These are phyloP conservation scores for Floccularia luteovirens DNA, from an alignment of 768 basidiomycete species.

Conservation along the genomic window DNA sequence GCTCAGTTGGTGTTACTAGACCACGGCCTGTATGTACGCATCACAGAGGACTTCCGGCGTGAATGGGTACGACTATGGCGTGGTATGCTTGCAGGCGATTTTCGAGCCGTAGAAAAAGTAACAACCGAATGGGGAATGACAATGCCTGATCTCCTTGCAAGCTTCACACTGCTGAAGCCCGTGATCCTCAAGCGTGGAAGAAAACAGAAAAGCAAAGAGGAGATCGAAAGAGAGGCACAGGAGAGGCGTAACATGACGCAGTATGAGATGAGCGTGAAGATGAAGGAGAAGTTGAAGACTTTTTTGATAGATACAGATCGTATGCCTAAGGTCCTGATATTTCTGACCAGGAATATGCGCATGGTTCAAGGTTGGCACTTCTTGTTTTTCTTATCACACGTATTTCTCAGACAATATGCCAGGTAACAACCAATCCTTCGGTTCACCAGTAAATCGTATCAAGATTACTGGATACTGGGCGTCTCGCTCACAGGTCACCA, in stretches of 20 bases:
- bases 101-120: constrained; percentile 39
- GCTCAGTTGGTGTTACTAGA: constrained; percentile 81
- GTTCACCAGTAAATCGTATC: constrained; percentile 84
- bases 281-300: constrained; percentile 59
- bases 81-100: constrained; percentile 50
- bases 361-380: constrained; percentile 39
- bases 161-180: constrained; percentile 63
- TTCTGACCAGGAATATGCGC: constrained; percentile 73
- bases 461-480: constrained; percentile 86
- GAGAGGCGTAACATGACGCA: constrained; percentile 37
- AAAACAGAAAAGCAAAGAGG: constrained; percentile 12
- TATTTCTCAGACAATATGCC: constrained; percentile 1
- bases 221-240: constrained; percentile 15
- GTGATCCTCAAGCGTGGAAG: constrained; percentile 33
- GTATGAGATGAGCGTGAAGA: constrained; percentile 60
- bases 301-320: constrained; percentile 71
- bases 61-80: constrained; percentile 81
- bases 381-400: constrained; percentile 4
- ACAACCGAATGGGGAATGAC: constrained; percentile 63
- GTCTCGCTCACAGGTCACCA: constrained; percentile 51
- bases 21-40: constrained; percentile 82
- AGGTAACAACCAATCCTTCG: constrained; percentile 79
- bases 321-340: constrained; percentile 72
- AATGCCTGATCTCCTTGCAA: constrained; percentile 65
- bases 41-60: constrained; percentile 57